phyloP scores from a whole-genome alignment of 2,329 filamentous ascomycete species.

The Paracoccidioides lutzii region DNA sequence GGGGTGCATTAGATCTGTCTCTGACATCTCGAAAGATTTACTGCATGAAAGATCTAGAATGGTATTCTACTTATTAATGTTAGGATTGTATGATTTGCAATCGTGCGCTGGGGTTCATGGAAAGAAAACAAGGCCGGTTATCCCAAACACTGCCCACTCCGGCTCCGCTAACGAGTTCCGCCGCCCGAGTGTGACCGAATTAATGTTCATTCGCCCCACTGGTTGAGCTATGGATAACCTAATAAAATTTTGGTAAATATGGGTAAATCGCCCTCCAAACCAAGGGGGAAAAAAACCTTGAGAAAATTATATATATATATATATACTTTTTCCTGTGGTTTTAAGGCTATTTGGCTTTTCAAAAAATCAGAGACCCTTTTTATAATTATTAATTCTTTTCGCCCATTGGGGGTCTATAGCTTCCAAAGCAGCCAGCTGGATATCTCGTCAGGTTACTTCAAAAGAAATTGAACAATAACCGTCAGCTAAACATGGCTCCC shows the following conservation, averaged over 20 bases:
- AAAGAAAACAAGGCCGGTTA: too few relatives aligned
- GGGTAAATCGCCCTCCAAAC: not conserved
- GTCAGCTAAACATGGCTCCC: constrained; percentile 7
- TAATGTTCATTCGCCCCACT: not conserved
- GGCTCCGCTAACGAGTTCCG: too few relatives aligned
- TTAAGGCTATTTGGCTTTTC: not conserved
- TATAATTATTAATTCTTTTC: not conserved
- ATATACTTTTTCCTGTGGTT: not conserved
- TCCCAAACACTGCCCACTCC: not conserved
- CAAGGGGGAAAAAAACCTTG: not conserved
- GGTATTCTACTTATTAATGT: not conserved
- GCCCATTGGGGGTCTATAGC: too few relatives aligned
- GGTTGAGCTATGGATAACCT: not conserved
- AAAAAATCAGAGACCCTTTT: not conserved
- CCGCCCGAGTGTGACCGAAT: too few relatives aligned
- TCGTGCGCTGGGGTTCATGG: not conserved
- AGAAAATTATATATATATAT: not conserved
- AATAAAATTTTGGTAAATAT: not conserved
- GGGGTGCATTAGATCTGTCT: too few relatives aligned
- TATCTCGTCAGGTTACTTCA: not conserved
- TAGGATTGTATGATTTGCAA: not conserved
- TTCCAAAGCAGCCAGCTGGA: not conserved
- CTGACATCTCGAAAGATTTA: too few relatives aligned
- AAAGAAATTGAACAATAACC: not conserved
- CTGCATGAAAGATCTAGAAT: not conserved